phyloP scores from a whole-genome alignment of 768 basidiomycete species.

The Hirschioporus abietinus region DNA sequence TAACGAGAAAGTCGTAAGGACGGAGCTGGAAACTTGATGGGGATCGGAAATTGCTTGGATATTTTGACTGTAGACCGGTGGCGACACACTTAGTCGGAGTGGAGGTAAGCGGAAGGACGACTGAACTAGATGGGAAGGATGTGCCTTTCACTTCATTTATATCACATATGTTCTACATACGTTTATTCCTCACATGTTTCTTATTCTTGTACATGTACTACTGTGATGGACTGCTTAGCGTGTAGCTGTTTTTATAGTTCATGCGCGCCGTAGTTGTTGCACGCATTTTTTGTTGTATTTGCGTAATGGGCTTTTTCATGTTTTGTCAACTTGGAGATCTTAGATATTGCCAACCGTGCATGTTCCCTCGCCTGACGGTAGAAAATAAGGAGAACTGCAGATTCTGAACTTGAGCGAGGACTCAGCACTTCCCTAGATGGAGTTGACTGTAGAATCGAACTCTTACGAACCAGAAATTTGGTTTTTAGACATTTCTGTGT shows the following conservation, averaged over 20 bases:
- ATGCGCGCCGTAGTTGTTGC: neutral
- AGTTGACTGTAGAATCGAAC: too few relatives aligned
- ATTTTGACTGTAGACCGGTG: neutral
- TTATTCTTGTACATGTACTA: neutral
- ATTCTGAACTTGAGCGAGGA: too few relatives aligned
- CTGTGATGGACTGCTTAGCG: neutral
- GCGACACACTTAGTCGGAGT: too few relatives aligned
- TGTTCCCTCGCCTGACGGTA: too few relatives aligned
- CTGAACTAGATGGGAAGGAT: neutral
- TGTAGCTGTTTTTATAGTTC: neutral
- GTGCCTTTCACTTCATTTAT: neutral
- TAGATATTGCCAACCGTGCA: too few relatives aligned
- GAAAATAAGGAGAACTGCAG: too few relatives aligned
- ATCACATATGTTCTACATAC: too few relatives aligned
- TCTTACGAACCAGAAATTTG: too few relatives aligned
- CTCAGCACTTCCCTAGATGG: too few relatives aligned
- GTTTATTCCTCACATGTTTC: neutral
- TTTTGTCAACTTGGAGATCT: too few relatives aligned
- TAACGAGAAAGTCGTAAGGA: slow-evolving; percentile 17
- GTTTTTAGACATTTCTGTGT: too few relatives aligned
- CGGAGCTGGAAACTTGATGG: neutral
- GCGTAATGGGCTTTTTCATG: neutral
- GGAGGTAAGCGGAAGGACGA: neutral
- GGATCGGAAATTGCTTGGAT: neutral
- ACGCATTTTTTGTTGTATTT: neutral